phyloP scores from a whole-genome alignment of 2,329 filamentous ascomycete species.

The Trematosphaeria pertusa region DNA sequence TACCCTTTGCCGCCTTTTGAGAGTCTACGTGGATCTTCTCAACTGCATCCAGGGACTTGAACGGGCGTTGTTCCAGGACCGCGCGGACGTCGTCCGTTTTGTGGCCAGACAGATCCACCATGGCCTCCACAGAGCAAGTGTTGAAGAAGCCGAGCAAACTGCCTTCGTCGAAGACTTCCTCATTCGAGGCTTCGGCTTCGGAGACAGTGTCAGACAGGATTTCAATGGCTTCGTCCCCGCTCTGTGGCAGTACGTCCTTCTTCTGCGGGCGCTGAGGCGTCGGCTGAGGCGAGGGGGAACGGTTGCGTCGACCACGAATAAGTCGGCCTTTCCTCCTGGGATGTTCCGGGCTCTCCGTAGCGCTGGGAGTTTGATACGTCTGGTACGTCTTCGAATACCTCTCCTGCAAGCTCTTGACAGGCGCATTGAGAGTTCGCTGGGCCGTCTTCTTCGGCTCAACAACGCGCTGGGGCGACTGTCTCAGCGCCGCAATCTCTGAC shows the following conservation, averaged over 20 bases:
- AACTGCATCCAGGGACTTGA: slow-evolving; percentile 69
- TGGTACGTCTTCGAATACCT: slow-evolving; percentile 53
- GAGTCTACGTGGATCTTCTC: slow-evolving; percentile 63
- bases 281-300: slow-evolving; percentile 29
- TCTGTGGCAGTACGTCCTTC: too few species aligned
- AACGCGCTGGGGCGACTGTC: slow-evolving; percentile 18
- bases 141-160: slow-evolving; percentile 84
- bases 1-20: slow-evolving; percentile 33
- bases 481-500: slow-evolving; percentile 28
- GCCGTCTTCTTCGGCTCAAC: slow-evolving; percentile 54
- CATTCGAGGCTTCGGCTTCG: slow-evolving; percentile 39
- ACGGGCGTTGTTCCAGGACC: slow-evolving; percentile 78
- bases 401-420: slow-evolving; percentile 63
- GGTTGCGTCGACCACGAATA: slow-evolving; percentile 57
- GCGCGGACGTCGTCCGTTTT: slow-evolving; percentile 72
- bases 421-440: slow-evolving; percentile 62
- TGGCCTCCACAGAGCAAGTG: slow-evolving; percentile 73
- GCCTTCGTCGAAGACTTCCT: slow-evolving; percentile 51
- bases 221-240: slow-evolving; percentile 18
- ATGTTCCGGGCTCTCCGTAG: slow-evolving; percentile 23
- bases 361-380: slow-evolving; percentile 21
- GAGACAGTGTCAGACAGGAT: slow-evolving; percentile 49
- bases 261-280: slow-evolving; percentile 27
- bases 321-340: slow-evolving; percentile 51
- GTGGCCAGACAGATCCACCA: slow-evolving; percentile 82